A percentile compares a stretch with the other conserved stretches of the same genome.
Conservation (phyloP, 2,329 filamentous ascomycete species). For the Colletotrichum sp. region DNA sequence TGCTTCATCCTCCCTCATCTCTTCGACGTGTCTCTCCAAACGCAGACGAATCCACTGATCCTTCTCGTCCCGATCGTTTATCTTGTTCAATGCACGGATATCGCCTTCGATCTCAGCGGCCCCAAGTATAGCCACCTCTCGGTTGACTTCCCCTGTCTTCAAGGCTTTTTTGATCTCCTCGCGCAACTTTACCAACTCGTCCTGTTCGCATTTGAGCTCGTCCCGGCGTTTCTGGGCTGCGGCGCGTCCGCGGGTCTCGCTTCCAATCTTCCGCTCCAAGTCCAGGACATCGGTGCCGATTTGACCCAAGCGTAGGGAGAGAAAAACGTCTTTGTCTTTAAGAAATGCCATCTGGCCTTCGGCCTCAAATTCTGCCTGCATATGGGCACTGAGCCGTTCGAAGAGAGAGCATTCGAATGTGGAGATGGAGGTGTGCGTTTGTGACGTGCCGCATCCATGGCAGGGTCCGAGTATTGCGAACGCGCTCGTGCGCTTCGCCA, state of each 20-base stretch:
- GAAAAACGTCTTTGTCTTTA: rapidly evolving
- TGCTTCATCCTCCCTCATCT: neutral
- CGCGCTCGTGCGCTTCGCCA: neutral
- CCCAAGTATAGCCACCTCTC: neutral
- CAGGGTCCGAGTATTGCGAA: neutral
- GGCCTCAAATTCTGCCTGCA: neutral
- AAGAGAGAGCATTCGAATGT: neutral
- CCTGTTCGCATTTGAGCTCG: neutral
- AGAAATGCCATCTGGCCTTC: neutral
- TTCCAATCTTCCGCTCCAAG: neutral
- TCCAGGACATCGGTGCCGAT: neutral
- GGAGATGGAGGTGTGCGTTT: rapidly evolving
- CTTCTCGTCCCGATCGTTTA: neutral
- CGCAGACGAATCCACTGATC: neutral
- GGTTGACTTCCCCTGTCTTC: neutral
- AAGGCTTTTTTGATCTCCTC: neutral
- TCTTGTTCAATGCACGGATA: neutral
- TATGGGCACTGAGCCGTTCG: neutral
- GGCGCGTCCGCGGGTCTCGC: neutral
- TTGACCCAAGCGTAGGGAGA: rapidly evolving
- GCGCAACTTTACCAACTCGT: neutral
- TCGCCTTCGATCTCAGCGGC: neutral
- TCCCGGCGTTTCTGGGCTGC: neutral
- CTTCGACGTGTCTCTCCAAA: neutral
- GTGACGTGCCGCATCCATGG: neutral